Evolutionary conservation across 1,284 basidiomycete genomes (phyloP), one percentile per base, ranked within the genome.

Genomic region (Moesziomyces sp.): DNA sequence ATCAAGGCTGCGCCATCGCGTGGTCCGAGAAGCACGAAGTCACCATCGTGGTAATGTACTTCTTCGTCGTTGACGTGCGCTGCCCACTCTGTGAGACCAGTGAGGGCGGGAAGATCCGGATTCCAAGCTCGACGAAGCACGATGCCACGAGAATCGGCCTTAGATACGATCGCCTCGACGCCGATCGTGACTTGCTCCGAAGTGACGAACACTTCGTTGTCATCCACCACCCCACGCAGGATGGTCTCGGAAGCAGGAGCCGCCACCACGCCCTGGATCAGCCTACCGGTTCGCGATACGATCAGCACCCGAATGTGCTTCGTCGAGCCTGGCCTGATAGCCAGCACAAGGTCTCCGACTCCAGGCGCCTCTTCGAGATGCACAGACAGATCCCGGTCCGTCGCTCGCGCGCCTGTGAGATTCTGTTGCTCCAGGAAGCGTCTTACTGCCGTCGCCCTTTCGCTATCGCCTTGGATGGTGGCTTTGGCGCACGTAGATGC

Each of bases 11-110:
- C 46, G 8, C 21, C 11, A 19, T 58, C 38, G 16, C 30, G n/a
- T 5, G 57, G 49, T 0, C 50, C 14, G 0, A 72, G 45, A 21
- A 52, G 26, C 11, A 74, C 51, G 14, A 68, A 74, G 34, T 74
- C 70, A 43, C 70, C 70, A 28, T 68, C 65, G 58, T 74, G 70
- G n/a, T 54, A 68, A 50, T n/a, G 14, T 30, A 11, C 13, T 21
- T 4, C 16, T 5, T 5, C 35, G 26, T 38, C n/a, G 21, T 2
- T 14, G 3, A 24, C 24, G 8, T 35, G 24, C 2, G 34, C 34
- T 14, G 54, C 43, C 59, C 55, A 69, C 11, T 59, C 49, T 14
- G 55, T 28, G 19, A 69, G 46, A 0, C 52, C 46, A 2, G 53
- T 5, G 35, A 70, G 57, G 0, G 67, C 60, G 6, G 61, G 52